Evolutionary conservation across 2,329 filamentous ascomycete species (phyloP).

Genomic region (Ilyonectria sp.): DNA sequence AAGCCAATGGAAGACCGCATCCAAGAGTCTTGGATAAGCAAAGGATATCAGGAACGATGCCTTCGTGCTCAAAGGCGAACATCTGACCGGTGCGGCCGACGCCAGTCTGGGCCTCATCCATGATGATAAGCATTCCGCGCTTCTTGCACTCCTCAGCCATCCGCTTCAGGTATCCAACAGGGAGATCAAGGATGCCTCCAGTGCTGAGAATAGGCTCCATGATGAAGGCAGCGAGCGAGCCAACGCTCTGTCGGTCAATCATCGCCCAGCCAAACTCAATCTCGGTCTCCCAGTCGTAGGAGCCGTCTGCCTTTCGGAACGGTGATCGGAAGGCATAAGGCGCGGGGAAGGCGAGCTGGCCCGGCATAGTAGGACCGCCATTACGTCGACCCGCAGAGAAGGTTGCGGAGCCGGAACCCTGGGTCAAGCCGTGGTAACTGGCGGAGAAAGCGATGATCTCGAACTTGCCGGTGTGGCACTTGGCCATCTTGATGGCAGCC

Average conservation of each 20-base stretch:
- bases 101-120: constrained; percentile 74
- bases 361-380: constrained; percentile 64
- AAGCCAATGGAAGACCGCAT: constrained; percentile 65
- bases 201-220: constrained; percentile 71
- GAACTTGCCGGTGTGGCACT: constrained; percentile 74
- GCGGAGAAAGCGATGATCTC: constrained; percentile 73
- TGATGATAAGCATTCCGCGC: constrained; percentile 70
- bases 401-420: constrained; percentile 65
- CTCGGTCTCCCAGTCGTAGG: constrained; percentile 77
- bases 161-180: constrained; percentile 33
- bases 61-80: constrained; percentile 68
- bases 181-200: constrained; percentile 57
- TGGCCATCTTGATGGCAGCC: constrained; percentile 75
- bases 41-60: constrained; percentile 40
- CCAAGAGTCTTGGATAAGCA: constrained; percentile 67
- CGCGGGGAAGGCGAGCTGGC: constrained; percentile 70
- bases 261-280: constrained; percentile 74
- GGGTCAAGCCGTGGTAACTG: constrained; percentile 74
- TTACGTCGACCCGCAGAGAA: constrained; percentile 68
- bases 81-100: constrained; percentile 70
- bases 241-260: constrained; percentile 70
- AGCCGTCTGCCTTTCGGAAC: constrained; percentile 71
- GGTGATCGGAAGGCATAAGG: constrained; percentile 74
- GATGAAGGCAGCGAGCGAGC: constrained; percentile 74
- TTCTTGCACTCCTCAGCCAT: constrained; percentile 62